Conservation (phyloP, 208 protist species). For the Endotrypanum monterogeii region DNA sequence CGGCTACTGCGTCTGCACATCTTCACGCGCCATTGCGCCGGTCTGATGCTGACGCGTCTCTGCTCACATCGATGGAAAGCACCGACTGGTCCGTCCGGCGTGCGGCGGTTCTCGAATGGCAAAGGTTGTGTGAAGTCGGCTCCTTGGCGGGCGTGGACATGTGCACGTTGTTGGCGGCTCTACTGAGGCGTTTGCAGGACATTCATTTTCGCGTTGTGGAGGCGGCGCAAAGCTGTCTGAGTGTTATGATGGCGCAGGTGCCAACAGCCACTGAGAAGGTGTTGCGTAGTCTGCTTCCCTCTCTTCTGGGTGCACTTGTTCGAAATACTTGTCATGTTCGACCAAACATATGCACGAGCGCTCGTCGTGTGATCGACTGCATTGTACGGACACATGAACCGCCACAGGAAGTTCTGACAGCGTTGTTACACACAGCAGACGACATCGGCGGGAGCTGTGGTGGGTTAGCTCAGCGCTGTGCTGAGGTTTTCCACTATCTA, state of each 20-base stretch:
- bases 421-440: constrained; percentile 13
- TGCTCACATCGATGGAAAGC: constrained; percentile 31
- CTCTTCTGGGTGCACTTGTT: constrained; percentile 3
- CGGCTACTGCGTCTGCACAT: not conserved
- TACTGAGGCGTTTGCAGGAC: constrained; percentile 48
- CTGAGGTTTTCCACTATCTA: constrained; percentile 18
- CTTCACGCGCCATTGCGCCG: not conserved
- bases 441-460: not conserved
- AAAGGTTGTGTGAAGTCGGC: constrained; percentile 6
- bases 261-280: constrained; percentile 12
- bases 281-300: not conserved
- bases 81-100: constrained; percentile 40
- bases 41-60: not conserved
- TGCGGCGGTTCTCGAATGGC: constrained; percentile 8
- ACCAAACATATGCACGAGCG: constrained; percentile 7
- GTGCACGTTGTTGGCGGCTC: not conserved
- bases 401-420: constrained; percentile 3
- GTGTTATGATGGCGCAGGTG: not conserved
- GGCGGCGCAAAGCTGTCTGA: constrained; percentile 39
- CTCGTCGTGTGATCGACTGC: constrained; percentile 10
- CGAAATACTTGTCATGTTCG: constrained; percentile 12
- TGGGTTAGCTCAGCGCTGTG: constrained; percentile 1
- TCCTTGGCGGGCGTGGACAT: constrained; percentile 11
- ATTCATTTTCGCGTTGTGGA: constrained; percentile 49
- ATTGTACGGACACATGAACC: constrained; percentile 12